Evolutionary conservation across 1,284 basidiomycete genomes (phyloP).

Genomic region (Ceratobasidium theobromae): DNA sequence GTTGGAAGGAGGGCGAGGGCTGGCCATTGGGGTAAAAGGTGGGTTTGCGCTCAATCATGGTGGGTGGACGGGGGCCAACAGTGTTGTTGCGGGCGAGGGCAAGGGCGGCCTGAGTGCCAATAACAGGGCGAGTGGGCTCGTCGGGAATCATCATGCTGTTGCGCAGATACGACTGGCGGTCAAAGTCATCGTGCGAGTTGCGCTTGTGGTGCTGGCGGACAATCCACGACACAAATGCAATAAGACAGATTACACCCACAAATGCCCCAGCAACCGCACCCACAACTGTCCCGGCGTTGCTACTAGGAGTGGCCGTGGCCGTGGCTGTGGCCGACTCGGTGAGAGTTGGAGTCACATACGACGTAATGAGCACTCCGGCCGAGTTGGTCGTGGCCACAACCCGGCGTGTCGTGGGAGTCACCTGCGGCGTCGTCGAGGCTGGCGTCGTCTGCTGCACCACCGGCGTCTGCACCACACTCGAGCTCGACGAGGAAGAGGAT

Average conservation of each 20-base stretch:
- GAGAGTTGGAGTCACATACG: not conserved
- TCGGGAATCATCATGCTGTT: slow-evolving; percentile 36
- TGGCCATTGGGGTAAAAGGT: slow-evolving; percentile 2
- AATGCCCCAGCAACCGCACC: slow-evolving; percentile 33
- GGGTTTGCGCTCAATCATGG: slow-evolving; percentile 33
- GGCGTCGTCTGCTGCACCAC: no score
- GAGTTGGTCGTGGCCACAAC: not conserved
- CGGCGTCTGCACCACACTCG: no score
- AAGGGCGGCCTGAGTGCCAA: slow-evolving; percentile 31
- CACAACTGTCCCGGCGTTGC: slow-evolving; percentile 28
- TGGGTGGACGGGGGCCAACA: slow-evolving; percentile 35
- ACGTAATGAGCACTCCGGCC: not conserved
- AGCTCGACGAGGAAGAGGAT: no score
- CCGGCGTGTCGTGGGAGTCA: not conserved
- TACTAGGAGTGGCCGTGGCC: not conserved
- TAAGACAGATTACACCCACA: slow-evolving; percentile 26
- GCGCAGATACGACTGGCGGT: slow-evolving; percentile 34
- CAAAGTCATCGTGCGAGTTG: slow-evolving; percentile 30
- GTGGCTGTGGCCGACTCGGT: not conserved
- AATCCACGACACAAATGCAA: slow-evolving; percentile 29
- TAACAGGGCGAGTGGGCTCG: slow-evolving; percentile 25
- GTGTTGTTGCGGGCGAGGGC: slow-evolving; percentile 31
- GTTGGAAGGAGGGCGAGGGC: slow-evolving; percentile 17
- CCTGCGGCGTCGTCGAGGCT: not conserved
- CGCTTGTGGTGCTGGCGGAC: slow-evolving; percentile 31